Conservation (phyloP, 148 eudicot species). For the Selenicereus undatus region DNA sequence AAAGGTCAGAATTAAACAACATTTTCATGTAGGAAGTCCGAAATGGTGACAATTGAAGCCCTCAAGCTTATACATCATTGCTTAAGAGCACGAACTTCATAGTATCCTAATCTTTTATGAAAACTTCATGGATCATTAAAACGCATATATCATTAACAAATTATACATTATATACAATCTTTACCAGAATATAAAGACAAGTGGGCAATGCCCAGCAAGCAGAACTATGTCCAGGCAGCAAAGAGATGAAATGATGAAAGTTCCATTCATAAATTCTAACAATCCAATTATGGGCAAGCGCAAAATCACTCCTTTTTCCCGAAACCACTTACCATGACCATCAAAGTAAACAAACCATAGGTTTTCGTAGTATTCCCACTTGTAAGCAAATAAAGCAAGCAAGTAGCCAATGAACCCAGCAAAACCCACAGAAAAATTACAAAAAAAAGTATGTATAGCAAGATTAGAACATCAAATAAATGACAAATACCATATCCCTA, state of each 20-base stretch:
- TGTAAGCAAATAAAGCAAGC: not conserved
- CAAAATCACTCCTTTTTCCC: not conserved
- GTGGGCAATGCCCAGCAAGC: not conserved
- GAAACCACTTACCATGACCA: not conserved
- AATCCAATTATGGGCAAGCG: slow-evolving; percentile 3
- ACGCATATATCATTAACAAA: not conserved
- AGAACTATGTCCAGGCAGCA: not conserved
- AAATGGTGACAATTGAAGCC: too few relatives aligned
- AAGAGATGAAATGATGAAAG: not conserved
- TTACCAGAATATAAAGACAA: not conserved
- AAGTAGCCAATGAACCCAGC: not conserved
- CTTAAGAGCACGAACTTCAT: too few relatives aligned
- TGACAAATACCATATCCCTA: not conserved
- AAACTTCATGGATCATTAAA: too few relatives aligned
- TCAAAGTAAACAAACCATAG: not conserved
- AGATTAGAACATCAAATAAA: not conserved
- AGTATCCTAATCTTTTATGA: too few relatives aligned
- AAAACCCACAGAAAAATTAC: too few relatives aligned
- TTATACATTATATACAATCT: not conserved
- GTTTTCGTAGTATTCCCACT: slow-evolving; percentile 1
- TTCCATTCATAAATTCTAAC: not conserved
- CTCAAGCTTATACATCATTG: too few relatives aligned
- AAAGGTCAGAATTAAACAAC: too few relatives aligned
- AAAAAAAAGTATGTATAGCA: too few relatives aligned
- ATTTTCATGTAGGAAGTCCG: too few relatives aligned